A percentile compares a stretch with the other conserved stretches of the same genome.
Conservation (phyloP, 495 filamentous ascomycete genomes). For the Penicillium angulare region DNA sequence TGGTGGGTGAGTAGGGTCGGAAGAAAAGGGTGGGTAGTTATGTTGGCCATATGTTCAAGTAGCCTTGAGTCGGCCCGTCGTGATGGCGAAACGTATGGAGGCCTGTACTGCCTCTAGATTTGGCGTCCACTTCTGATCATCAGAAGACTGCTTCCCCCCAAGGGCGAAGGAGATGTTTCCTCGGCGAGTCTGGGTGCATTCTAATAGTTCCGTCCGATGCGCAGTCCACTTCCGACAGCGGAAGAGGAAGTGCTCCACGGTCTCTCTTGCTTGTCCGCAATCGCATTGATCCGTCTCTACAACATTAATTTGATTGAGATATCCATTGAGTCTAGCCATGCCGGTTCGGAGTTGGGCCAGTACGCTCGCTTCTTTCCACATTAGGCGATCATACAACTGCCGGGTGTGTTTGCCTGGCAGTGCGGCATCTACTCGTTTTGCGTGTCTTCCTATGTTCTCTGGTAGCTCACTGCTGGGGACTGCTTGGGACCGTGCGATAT, state of each 20-base stretch:
- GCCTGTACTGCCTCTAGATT: no score
- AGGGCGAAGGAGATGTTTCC: constrained; percentile 34
- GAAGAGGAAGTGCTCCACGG: constrained; percentile 35
- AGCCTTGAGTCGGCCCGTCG: no score
- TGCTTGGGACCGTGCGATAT: constrained; percentile 7
- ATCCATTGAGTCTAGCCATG: no score
- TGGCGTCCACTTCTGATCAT: constrained; percentile 30
- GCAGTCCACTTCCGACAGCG: constrained; percentile 30
- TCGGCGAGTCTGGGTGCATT: constrained; percentile 27
- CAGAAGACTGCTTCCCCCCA: constrained; percentile 25
- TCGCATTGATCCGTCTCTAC: no score
- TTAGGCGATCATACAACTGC: constrained; percentile 20
- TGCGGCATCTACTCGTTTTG: constrained; percentile 26
- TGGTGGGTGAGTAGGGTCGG: no score
- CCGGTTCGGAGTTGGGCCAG: no score
- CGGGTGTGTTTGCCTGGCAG: constrained; percentile 24
- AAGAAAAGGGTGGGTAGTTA: no score
- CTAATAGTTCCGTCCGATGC: constrained; percentile 29
- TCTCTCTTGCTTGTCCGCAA: constrained; percentile 24
- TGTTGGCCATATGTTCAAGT: no score
- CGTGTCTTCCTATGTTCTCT: constrained; percentile 23
- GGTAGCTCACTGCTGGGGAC: constrained; percentile 8
- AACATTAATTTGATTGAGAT: no score
- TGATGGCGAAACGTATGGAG: no score
- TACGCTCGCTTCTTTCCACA: constrained; percentile 24